Base-by-base conservation (phyloP, 2,329 filamentous ascomycete species). In the Ceratocystis lukuohia region DNA sequence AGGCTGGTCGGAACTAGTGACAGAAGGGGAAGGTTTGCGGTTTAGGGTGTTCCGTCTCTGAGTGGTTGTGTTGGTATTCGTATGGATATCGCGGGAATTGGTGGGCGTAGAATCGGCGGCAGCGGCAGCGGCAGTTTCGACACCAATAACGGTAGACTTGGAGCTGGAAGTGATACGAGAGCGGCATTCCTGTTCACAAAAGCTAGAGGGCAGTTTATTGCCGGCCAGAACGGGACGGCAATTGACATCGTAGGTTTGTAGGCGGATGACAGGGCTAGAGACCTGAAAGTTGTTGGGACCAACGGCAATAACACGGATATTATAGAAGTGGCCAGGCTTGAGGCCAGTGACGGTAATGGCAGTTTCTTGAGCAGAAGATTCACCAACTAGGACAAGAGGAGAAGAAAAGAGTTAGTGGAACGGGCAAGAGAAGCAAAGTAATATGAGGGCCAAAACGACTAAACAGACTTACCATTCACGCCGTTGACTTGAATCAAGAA, bases 401-500 rank as follows among this genome's bases (percentile, higher is more conserved):
- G 25, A 22, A 33, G 17, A 28, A 48, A 37, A 30, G 20, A 45
- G 56, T 53, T 25, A 64, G 10, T 22, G 33, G 5, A n/a, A 41
- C 30, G 2, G 17, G 20, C 20, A 28, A 48, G 22, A 15, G 10
- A n/a, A 25, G 22, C 4, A 3, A 22, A 48, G 46, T 48, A 22
- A 20, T 20, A 10, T 20, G 48, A 8, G 37, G 37, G 37, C 12
- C 10, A 15, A 15, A 12, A 41, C 37, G 12, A 41, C 37, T 12
- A 15, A 41, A 41, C 37, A 41, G 37, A 76, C 85, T 75, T 76
- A 94, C 90, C 89, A 77, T 91, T 90, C 56, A 93, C 87, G 53
- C 93, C 93, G 75, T 99, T 97, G 70, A 99, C 87, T 74, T 96
- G 90, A 64, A 99, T 90, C 59, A 93, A 82, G 73, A 96, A 94